A percentile compares a stretch with the other conserved stretches of the same genome.
Evolutionary conservation across 805 yeast species (phyloP).

Genomic region (Starmerella khaoyaiensis): DNA sequence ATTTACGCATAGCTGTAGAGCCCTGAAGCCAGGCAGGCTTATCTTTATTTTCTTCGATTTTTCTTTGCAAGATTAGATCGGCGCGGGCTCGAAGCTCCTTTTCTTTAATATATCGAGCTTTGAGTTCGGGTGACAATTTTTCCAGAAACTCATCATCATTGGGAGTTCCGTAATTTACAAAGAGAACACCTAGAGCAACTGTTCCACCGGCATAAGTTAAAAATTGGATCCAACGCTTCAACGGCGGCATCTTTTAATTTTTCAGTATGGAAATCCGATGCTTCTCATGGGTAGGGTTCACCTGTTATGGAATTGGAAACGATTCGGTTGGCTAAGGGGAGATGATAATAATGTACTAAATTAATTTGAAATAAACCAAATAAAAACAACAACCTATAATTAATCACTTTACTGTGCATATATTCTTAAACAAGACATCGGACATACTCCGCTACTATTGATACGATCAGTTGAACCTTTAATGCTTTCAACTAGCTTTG

Average conservation of each 20-base stretch:
- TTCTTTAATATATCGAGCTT: slow-evolving; percentile 59
- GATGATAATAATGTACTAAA: background rate
- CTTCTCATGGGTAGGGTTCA: too few species aligned
- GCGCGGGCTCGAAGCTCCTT: slow-evolving; percentile 22
- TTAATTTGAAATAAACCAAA: too few species aligned
- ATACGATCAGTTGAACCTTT: background rate
- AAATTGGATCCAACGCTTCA: slow-evolving; percentile 22
- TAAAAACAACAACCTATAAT: too few species aligned
- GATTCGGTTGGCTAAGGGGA: background rate
- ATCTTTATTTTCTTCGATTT: slow-evolving; percentile 16
- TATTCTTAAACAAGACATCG: slow-evolving; percentile 17
- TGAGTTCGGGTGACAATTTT: slow-evolving; percentile 67
- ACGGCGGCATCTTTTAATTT: slow-evolving; percentile 22
- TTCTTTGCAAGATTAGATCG: slow-evolving; percentile 20
- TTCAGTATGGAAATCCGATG: background rate
- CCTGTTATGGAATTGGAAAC: too few species aligned
- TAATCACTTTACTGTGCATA: too few species aligned
- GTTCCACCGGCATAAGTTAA: slow-evolving; percentile 43
- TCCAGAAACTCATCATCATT: slow-evolving; percentile 69
- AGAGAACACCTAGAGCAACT: slow-evolving; percentile 56
- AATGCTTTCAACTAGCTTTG: slow-evolving; percentile 10
- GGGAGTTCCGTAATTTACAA: slow-evolving; percentile 67
- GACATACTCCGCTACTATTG: slow-evolving; percentile 19
- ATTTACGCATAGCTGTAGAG: slow-evolving; percentile 21
- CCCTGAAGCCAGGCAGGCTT: slow-evolving; percentile 27